phyloP scores from a whole-genome alignment of 2,329 filamentous ascomycete species.

The Scytalidium lignicola region DNA sequence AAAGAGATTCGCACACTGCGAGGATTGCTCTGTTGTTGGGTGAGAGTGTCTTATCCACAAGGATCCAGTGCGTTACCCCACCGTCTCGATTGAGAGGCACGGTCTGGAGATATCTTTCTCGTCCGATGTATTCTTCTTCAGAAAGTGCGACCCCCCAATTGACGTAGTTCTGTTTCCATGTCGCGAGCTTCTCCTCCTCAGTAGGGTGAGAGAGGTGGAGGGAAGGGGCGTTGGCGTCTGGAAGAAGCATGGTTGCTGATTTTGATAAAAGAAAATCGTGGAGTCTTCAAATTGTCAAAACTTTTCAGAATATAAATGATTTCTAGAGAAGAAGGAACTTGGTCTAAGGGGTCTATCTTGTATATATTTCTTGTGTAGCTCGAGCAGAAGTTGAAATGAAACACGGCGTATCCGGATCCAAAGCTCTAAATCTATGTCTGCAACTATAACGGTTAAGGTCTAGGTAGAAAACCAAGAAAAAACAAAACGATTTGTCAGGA shows the following conservation, averaged over 20 bases:
- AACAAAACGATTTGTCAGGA: background rate
- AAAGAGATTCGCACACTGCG: constrained; percentile 59
- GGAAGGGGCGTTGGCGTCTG: constrained; percentile 22
- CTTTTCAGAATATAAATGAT: too few relatives aligned
- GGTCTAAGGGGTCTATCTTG: background rate
- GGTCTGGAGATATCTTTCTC: constrained; percentile 53
- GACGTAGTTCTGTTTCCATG: constrained; percentile 50
- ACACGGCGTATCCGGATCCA: background rate
- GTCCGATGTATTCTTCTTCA: constrained; percentile 49
- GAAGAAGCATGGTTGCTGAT: constrained; percentile 11
- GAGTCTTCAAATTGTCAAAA: too few relatives aligned
- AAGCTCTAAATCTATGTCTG: background rate
- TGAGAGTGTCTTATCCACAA: constrained; percentile 41
- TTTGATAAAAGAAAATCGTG: background rate
- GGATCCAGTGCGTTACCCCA: constrained; percentile 59
- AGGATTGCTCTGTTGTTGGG: constrained; percentile 47
- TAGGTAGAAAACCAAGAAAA: background rate
- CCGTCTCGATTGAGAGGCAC: constrained; percentile 53
- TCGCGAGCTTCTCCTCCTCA: constrained; percentile 44
- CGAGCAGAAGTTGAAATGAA: background rate
- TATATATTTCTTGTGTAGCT: background rate
- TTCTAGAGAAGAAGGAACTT: background rate
- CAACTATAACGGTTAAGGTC: background rate
- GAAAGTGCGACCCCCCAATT: constrained; percentile 56
- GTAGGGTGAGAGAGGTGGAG: constrained; percentile 53